phyloP scores from a whole-genome alignment of 371 early-diverging fungal genomes.

The Mucor racemosus region DNA sequence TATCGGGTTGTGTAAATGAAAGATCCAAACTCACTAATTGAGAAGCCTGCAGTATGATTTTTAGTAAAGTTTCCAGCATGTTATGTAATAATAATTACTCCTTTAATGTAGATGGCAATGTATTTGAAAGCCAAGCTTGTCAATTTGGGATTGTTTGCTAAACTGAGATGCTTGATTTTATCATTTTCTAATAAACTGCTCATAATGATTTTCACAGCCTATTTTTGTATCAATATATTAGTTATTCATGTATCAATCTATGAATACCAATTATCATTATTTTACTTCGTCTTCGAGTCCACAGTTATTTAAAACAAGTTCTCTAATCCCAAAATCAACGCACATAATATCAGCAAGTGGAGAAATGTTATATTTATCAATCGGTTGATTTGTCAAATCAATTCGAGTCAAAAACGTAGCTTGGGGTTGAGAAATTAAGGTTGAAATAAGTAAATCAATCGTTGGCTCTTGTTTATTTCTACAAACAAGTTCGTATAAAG shows the following conservation, averaged over 20 bases:
- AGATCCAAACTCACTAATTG: conserved; percentile 38
- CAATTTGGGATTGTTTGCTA: conserved; percentile 63
- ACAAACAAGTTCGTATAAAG: conserved; percentile 53
- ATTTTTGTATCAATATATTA: background rate
- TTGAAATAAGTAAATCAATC: conserved; percentile 50
- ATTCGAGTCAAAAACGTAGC: conserved; percentile 41
- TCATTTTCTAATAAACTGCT: conserved; percentile 63
- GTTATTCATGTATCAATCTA: too few species aligned
- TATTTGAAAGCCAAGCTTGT: conserved; percentile 65
- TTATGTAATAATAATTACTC: conserved; percentile 38
- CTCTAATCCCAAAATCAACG: conserved; percentile 59
- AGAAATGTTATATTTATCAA: conserved; percentile 47
- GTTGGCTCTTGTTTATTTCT: conserved; percentile 60
- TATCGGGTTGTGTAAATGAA: conserved; percentile 51
- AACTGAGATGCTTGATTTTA: conserved; percentile 52
- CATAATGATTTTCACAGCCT: conserved; percentile 66
- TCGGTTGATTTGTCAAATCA: conserved; percentile 51
- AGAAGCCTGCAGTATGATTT: conserved; percentile 23
- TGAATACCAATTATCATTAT: background rate
- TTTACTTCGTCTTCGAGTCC: conserved; percentile 71
- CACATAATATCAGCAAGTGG: conserved; percentile 68
- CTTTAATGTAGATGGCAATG: conserved; percentile 68
- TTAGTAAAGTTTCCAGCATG: background rate
- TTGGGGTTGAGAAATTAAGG: conserved; percentile 43
- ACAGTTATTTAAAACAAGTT: conserved; percentile 61